A percentile compares a stretch with the other conserved stretches of the same genome.
phyloP scores from a whole-genome alignment of 2,329 filamentous ascomycete genomes.

The Colletotrichum sojae region DNA sequence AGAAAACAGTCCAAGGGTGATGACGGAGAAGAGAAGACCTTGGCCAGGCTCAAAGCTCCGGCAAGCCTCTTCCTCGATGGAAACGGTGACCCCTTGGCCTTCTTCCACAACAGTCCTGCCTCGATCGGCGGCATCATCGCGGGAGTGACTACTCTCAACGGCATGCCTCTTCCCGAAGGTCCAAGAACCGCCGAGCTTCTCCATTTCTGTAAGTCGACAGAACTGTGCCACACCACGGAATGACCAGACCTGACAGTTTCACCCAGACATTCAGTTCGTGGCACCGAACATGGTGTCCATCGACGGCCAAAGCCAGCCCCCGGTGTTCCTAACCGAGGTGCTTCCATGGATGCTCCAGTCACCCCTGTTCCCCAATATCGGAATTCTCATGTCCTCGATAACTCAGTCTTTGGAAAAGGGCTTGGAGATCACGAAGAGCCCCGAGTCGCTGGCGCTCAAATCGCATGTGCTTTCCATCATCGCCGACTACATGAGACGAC shows the following conservation, averaged over 20 bases:
- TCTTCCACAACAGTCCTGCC: constrained; percentile 37
- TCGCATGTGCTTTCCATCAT: constrained; percentile 47
- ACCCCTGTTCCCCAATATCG: constrained; percentile 48
- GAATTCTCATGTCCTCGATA: constrained; percentile 49
- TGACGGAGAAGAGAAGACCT: neutral
- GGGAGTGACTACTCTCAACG: constrained; percentile 56
- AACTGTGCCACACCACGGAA: neutral
- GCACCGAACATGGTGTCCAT: constrained; percentile 50
- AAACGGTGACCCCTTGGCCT: constrained; percentile 42
- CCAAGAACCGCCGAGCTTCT: constrained; percentile 46
- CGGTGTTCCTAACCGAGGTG: constrained; percentile 44
- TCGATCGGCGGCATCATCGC: constrained; percentile 43
- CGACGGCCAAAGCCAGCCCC: constrained; percentile 46
- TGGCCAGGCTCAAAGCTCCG: neutral
- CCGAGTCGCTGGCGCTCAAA: constrained; percentile 47
- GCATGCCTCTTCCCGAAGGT: constrained; percentile 44
- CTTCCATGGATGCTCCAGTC: constrained; percentile 50
- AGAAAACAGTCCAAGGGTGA: neutral
- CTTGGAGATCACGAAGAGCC: constrained; percentile 41
- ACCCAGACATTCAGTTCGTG: constrained; percentile 45
- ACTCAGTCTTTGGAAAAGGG: constrained; percentile 46
- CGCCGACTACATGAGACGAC: constrained; percentile 44
- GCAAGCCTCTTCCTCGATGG: constrained; percentile 42
- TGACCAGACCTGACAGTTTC: neutral
- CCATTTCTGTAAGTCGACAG: constrained; percentile 46